Percentiles rank a stretch among this genome's conserved stretches.
Evolutionary conservation across 257 asterid species (phyloP).

Genomic region (Verbena officinalis): DNA sequence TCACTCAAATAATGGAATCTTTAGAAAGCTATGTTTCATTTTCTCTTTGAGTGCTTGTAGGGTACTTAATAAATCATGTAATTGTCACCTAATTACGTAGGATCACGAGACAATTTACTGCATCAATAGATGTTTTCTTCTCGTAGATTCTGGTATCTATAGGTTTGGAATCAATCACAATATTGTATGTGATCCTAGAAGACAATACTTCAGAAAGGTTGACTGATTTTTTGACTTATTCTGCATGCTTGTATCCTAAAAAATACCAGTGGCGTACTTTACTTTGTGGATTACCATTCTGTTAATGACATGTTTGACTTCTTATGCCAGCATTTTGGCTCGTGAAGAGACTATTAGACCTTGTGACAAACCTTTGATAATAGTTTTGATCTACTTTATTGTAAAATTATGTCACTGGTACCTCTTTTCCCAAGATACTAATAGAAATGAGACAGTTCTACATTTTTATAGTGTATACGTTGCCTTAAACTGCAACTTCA

Average conservation of each 20-base stretch:
- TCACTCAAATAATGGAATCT: neutral
- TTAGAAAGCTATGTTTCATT: neutral
- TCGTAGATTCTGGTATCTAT: neutral
- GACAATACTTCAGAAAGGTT: neutral
- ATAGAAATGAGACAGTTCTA: neutral
- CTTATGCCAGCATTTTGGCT: constrained; percentile 3
- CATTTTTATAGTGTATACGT: neutral
- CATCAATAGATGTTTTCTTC: neutral
- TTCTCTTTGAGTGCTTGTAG: neutral
- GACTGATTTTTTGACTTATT: neutral
- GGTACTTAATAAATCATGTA: neutral
- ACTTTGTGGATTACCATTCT: neutral
- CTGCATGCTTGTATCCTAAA: neutral
- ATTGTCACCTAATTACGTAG: neutral
- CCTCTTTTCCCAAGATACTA: neutral
- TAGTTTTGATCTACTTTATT: neutral
- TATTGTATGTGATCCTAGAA: neutral
- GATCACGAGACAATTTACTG: neutral
- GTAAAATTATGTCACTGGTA: neutral
- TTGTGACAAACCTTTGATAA: neutral
- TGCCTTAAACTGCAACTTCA: neutral
- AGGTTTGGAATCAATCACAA: neutral
- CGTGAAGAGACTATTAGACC: neutral
- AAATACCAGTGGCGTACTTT: neutral
- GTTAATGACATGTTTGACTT: too few relatives aligned